Conservation (phyloP, 1,284 basidiomycete species). For the Lignosus rhinocerotis region DNA sequence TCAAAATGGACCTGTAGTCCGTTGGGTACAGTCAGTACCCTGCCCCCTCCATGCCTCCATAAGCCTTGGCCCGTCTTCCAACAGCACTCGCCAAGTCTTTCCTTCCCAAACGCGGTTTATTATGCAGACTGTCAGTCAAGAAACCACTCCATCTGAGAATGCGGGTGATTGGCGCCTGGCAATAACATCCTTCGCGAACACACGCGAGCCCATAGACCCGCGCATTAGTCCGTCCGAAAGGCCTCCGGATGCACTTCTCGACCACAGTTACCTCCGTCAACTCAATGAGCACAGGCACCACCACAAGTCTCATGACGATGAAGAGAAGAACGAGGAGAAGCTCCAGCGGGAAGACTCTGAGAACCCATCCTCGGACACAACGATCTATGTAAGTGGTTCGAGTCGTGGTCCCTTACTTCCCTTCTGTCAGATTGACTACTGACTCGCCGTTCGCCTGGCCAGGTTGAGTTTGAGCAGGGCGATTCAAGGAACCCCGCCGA, state of each 20-base stretch:
- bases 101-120: not conserved
- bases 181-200: constrained; percentile 23
- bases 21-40: too few species aligned
- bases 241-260: constrained; percentile 27
- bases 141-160: constrained; percentile 2
- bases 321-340: constrained; percentile 12
- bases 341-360: not conserved
- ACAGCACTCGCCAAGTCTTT: too few species aligned
- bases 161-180: constrained; percentile 15
- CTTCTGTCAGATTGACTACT: not conserved
- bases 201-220: constrained; percentile 30
- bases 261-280: constrained; percentile 29
- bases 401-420: not conserved
- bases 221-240: constrained; percentile 27
- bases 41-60: too few species aligned
- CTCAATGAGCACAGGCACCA: constrained; percentile 30
- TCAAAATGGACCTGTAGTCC: too few species aligned
- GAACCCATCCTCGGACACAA: constrained; percentile 7
- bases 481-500: constrained; percentile 53
- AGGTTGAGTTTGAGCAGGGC: constrained; percentile 57
- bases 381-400: constrained; percentile 17
- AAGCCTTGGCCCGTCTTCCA: too few species aligned
- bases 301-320: constrained; percentile 23
- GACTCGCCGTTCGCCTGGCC: not conserved
- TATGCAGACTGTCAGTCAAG: not conserved